These are phyloP conservation scores for Talaromyces atroroseus DNA, from an alignment of 2,329 filamentous ascomycete species.

Conservation along the genomic window DNA sequence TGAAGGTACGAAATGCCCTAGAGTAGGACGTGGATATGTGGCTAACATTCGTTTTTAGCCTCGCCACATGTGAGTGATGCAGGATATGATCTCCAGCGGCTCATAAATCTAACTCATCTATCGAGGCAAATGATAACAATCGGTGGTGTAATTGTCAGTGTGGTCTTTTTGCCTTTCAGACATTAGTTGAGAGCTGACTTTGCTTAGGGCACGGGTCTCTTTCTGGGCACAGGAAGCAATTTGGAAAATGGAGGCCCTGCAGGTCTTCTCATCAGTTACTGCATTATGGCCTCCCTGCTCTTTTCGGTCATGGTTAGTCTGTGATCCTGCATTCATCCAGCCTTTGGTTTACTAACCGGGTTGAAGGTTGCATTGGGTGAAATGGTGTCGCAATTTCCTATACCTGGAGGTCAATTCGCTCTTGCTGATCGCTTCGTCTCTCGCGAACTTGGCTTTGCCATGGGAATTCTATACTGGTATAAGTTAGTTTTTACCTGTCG, in stretches of 20 bases:
- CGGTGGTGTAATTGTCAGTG: constrained; percentile 16
- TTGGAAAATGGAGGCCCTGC: constrained; percentile 49
- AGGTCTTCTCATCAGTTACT: constrained; percentile 49
- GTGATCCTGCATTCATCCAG: not conserved
- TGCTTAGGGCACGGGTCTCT: constrained; percentile 46
- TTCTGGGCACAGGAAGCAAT: constrained; percentile 49
- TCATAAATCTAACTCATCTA: not conserved
- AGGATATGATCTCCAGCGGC: not conserved
- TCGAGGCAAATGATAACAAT: constrained; percentile 18
- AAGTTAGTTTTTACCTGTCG: constrained; percentile 38
- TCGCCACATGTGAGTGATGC: constrained; percentile 6
- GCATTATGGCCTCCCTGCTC: constrained; percentile 44
- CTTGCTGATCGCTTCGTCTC: constrained; percentile 41
- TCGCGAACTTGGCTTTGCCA: constrained; percentile 37
- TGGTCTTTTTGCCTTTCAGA: not conserved
- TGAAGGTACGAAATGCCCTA: constrained; percentile 13
- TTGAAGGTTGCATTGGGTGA: constrained; percentile 44
- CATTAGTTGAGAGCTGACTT: not conserved
- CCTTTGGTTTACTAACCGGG: constrained; percentile 21
- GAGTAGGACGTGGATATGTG: too few species aligned
- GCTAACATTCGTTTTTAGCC: not conserved
- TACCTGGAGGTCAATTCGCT: constrained; percentile 41
- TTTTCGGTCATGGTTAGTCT: constrained; percentile 9
- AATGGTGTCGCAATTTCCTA: constrained; percentile 37
- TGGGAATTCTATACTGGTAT: constrained; percentile 46